A percentile compares a stretch with the other conserved stretches of the same genome.
Conservation (phyloP, 176 grass and related monocot species). For the Eragrostis nindensis region DNA sequence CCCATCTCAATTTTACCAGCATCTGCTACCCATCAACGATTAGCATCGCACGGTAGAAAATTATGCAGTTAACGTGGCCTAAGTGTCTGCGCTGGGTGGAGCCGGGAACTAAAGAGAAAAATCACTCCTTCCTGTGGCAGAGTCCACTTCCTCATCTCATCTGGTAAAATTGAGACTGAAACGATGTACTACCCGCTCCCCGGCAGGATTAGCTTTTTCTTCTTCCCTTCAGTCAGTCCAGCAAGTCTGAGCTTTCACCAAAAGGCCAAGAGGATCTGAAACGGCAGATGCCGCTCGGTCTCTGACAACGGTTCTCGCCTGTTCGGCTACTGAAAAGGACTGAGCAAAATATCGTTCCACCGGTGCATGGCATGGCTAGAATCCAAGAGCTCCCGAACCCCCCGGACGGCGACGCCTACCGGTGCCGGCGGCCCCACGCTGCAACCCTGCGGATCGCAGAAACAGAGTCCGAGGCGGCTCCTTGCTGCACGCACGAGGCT, state of each 20-base stretch:
- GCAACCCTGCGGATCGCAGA: conserved; percentile 1
- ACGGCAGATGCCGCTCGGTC: background rate
- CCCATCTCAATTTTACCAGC: no score
- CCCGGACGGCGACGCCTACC: conserved; percentile 23
- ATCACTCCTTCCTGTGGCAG: no score
- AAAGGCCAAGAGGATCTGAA: background rate
- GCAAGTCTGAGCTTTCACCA: background rate
- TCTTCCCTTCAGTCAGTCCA: no score
- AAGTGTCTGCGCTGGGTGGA: no score
- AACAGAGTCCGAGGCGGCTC: background rate
- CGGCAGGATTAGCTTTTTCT: no score
- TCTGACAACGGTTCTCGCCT: background rate
- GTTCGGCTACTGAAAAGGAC: background rate
- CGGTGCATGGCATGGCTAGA: background rate
- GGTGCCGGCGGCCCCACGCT: conserved; percentile 10
- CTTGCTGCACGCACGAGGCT: background rate
- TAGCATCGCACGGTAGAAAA: no score
- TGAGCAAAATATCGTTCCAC: conserved; percentile 5
- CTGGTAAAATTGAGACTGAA: no score
- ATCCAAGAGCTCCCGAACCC: background rate
- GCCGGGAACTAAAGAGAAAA: no score
- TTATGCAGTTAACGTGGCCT: no score
- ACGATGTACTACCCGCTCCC: no score
- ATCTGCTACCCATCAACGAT: no score
- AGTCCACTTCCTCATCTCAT: no score